A percentile compares a stretch with the other conserved stretches of the same genome.
Conservation (phyloP, 2,329 filamentous ascomycete genomes). For the Talaromyces sp. region DNA sequence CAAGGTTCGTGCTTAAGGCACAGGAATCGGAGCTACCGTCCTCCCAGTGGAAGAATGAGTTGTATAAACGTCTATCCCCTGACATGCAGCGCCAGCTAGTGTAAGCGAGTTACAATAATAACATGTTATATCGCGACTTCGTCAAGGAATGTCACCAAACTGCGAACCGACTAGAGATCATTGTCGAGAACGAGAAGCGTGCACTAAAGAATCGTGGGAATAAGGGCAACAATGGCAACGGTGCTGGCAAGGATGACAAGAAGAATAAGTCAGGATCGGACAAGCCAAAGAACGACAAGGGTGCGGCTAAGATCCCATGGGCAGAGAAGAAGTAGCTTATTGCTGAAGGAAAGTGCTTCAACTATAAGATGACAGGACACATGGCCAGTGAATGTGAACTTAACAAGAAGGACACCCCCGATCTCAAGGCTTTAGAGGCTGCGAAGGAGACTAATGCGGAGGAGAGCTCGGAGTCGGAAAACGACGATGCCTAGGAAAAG, state of each 20-base stretch:
- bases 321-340: not conserved
- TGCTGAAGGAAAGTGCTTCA: constrained; percentile 6
- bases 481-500: constrained; percentile 18
- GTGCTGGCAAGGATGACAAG: not conserved
- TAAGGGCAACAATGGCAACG: not conserved
- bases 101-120: no score
- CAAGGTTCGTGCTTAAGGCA: not conserved
- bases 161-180: not conserved
- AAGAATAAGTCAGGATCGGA: no score
- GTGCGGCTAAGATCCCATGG: not conserved
- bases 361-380: not conserved
- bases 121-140: not conserved
- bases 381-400: not conserved
- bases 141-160: not conserved
- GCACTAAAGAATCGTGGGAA: no score
- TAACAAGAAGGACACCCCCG: not conserved
- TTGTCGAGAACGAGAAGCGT: not conserved
- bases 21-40: not conserved
- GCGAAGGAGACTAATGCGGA: not conserved
- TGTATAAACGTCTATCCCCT: not conserved
- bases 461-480: constrained; percentile 5
- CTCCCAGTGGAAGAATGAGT: not conserved
- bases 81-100: not conserved
- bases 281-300: not conserved
- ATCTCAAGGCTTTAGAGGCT: not conserved